Evolutionary conservation across 164 flowering plant genomes (phyloP).

Genomic region (Nelumbo lutea): DNA sequence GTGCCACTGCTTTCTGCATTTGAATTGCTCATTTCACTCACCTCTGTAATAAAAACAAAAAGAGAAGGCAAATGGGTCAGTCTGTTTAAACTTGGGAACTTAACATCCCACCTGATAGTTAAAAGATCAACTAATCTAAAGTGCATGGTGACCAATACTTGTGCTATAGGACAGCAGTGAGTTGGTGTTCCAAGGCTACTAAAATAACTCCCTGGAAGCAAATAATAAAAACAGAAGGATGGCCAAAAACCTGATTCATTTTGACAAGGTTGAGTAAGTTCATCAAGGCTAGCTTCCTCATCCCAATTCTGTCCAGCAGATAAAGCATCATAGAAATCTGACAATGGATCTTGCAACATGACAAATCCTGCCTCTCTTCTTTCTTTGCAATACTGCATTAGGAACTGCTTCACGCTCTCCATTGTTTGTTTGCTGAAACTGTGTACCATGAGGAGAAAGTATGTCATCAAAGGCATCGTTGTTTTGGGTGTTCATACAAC

Average conservation of each 20-base stretch:
- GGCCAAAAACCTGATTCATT: constrained; percentile 11
- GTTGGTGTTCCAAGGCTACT: too few relatives aligned
- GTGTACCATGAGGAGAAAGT: neutral
- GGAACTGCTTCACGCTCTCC: constrained; percentile 40
- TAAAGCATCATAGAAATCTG: constrained; percentile 36
- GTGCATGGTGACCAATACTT: too few relatives aligned
- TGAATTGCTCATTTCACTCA: neutral
- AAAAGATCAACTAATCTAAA: too few relatives aligned
- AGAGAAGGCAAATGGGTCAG: neutral
- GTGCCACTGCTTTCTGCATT: neutral
- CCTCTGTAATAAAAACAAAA: neutral
- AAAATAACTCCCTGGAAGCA: neutral
- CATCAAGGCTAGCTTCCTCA: neutral
- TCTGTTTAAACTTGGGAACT: too few relatives aligned
- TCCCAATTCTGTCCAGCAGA: constrained; percentile 30
- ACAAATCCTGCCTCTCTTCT: constrained; percentile 29
- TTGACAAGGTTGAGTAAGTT: neutral
- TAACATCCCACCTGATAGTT: too few relatives aligned
- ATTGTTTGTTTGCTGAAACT: constrained; percentile 41
- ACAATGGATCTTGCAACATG: constrained; percentile 38
- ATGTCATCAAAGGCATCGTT: neutral
- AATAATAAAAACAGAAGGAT: neutral
- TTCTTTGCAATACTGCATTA: constrained; percentile 33
- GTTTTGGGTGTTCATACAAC: neutral
- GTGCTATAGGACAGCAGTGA: too few relatives aligned